phyloP scores from a whole-genome alignment of 1,139 yeast genomes.

The Blastobotrys illinoisensis region DNA sequence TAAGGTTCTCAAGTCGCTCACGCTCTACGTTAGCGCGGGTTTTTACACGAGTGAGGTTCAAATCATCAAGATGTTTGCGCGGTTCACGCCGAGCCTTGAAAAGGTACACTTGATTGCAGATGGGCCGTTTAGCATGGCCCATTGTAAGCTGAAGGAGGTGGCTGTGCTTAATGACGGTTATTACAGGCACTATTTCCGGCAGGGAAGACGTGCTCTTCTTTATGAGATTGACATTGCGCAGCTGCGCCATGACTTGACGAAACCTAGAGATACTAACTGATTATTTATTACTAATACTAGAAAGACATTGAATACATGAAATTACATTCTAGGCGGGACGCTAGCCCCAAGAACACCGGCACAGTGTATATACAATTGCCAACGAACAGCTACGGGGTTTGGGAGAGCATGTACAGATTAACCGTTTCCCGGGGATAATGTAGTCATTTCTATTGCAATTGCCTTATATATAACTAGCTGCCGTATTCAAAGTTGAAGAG shows the following conservation, averaged over 20 bases:
- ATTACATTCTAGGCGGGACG: too few relatives aligned
- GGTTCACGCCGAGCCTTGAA: conserved; percentile 1
- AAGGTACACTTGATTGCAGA: conserved; percentile 5
- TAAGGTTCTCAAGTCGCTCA: neutral
- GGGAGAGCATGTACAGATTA: too few relatives aligned
- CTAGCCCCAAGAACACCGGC: too few relatives aligned
- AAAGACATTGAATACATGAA: too few relatives aligned
- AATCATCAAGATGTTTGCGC: conserved; percentile 6
- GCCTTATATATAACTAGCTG: too few relatives aligned
- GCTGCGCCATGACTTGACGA: neutral
- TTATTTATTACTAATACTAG: neutral
- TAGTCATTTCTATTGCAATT: too few relatives aligned
- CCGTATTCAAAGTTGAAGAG: too few relatives aligned
- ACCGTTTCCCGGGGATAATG: too few relatives aligned
- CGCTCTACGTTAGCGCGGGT: neutral
- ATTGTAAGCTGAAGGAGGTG: neutral
- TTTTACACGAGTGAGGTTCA: conserved; percentile 6
- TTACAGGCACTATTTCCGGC: neutral
- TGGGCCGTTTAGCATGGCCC: neutral
- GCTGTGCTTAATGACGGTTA: neutral
- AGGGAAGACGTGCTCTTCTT: neutral
- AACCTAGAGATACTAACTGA: neutral
- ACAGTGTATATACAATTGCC: too few relatives aligned
- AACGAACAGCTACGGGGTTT: too few relatives aligned
- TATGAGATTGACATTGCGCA: neutral